Conservation (phyloP, 106 monocot genomes). For the Platanthera zijinensis region DNA sequence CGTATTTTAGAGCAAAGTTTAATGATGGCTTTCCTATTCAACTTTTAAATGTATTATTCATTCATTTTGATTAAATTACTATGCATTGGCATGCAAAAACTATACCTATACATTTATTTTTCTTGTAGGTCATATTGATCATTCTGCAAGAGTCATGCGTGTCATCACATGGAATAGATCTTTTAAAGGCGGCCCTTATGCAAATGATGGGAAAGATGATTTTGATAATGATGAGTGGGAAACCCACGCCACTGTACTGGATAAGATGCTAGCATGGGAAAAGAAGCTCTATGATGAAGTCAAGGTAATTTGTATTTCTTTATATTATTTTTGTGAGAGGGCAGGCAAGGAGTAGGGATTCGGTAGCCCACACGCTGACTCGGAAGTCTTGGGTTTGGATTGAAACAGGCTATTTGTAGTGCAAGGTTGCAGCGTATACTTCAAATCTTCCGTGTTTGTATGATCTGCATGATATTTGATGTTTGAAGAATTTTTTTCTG, state of each 20-base stretch:
- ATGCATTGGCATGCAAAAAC: slow-evolving; percentile 3
- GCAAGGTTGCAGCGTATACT: no score
- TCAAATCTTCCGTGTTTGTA: no score
- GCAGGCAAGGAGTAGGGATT: neutral
- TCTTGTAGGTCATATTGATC: slow-evolving; percentile 77
- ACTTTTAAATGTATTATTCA: slow-evolving; percentile 3
- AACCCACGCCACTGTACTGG: slow-evolving; percentile 83
- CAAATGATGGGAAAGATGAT: slow-evolving; percentile 69
- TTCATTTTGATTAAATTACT: neutral
- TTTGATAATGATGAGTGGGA: slow-evolving; percentile 85
- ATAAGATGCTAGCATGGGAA: slow-evolving; percentile 98
- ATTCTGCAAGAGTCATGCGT: slow-evolving; percentile 84
- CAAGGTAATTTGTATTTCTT: slow-evolving; percentile 45
- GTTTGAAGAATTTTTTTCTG: no score
- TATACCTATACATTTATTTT: neutral
- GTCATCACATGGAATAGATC: slow-evolving; percentile 98
- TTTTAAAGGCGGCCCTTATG: slow-evolving; percentile 54
- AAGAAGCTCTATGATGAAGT: slow-evolving; percentile 97
- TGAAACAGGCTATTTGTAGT: no score
- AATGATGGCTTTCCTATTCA: neutral
- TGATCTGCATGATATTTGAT: no score
- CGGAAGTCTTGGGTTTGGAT: neutral
- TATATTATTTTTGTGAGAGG: slow-evolving; percentile 1
- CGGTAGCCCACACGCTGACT: neutral
- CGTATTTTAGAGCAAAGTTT: neutral